These are phyloP conservation scores for Penicillium coprophilum DNA, from an alignment of 495 filamentous ascomycete species.

Conservation along the genomic window DNA sequence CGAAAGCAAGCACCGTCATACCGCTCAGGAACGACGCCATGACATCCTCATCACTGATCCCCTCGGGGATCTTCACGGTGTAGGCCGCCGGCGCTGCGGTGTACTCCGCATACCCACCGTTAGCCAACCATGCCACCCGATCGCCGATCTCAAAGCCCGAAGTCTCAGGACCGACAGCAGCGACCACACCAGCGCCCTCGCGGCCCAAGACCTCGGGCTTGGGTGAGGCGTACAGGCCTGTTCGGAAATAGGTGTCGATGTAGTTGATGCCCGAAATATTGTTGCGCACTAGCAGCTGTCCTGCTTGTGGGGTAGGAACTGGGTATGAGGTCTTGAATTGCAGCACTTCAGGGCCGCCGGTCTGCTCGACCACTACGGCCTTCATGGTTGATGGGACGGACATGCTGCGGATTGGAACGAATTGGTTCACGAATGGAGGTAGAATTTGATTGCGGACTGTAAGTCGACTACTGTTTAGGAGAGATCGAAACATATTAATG, in stretches of 20 bases:
- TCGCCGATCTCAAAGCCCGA: conserved; percentile 60
- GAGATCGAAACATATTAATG: conserved; percentile 18
- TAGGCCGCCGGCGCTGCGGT: conserved; percentile 58
- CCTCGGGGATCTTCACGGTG: conserved; percentile 63
- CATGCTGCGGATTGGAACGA: conserved; percentile 30
- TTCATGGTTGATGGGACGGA: conserved; percentile 68
- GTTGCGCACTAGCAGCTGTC: conserved; percentile 82
- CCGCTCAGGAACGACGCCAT: conserved; percentile 77
- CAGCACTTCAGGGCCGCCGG: conserved; percentile 77
- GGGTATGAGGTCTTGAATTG: conserved; percentile 72
- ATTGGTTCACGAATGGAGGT: neutral
- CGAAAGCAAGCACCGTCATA: conserved; percentile 79
- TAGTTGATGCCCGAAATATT: conserved; percentile 85
- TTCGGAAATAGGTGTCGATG: conserved; percentile 87
- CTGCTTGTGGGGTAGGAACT: conserved; percentile 67
- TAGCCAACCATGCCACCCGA: conserved; percentile 64
- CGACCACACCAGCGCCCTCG: conserved; percentile 70
- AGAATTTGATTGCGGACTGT: conserved; percentile 25
- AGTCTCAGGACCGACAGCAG: conserved; percentile 49
- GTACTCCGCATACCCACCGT: conserved; percentile 74
- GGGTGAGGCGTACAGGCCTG: conserved; percentile 75
- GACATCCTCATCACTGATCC: conserved; percentile 58
- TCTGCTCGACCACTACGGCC: conserved; percentile 70
- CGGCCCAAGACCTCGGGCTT: conserved; percentile 81
- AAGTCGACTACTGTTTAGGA: conserved; percentile 23